These are phyloP conservation scores for Phalaenopsis hybrid DNA, from an alignment of 116 monocot genomes.

Conservation along the genomic window DNA sequence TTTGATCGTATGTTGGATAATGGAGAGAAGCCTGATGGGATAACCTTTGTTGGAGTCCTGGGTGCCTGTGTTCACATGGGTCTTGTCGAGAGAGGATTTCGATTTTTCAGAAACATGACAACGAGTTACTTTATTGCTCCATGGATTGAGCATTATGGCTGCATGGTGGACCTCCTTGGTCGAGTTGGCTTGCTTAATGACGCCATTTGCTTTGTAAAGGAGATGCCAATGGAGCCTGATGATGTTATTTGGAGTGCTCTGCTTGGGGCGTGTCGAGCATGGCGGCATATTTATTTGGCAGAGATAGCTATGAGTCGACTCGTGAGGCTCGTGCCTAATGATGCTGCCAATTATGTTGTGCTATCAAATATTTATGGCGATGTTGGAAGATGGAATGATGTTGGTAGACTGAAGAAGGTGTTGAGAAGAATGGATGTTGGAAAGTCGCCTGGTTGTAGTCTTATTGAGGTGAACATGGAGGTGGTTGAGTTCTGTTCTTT, in stretches of 20 bases:
- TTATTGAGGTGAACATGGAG: constrained; percentile 28
- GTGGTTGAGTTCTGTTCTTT: constrained; percentile 42
- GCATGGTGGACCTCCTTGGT: constrained; percentile 33
- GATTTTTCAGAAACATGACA: constrained; percentile 9
- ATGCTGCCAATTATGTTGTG: constrained; percentile 46
- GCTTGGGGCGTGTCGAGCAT: constrained; percentile 23
- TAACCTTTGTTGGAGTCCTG: constrained; percentile 15
- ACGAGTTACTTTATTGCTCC: constrained; percentile 6
- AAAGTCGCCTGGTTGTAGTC: constrained; percentile 49
- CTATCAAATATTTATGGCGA: constrained; percentile 49
- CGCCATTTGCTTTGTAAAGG: constrained; percentile 18
- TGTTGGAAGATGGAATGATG: constrained; percentile 35
- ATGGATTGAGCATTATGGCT: constrained; percentile 26
- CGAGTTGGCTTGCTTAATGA: constrained; percentile 20
- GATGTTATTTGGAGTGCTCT: constrained; percentile 45
- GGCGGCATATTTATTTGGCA: constrained; percentile 20
- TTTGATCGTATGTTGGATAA: constrained; percentile 15
- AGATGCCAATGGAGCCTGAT: constrained; percentile 35
- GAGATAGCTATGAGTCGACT: constrained; percentile 28
- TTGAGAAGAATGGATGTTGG: constrained; percentile 15
- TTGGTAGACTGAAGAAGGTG: constrained; percentile 25
- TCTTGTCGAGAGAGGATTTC: constrained; percentile 11
- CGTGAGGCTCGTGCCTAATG: constrained; percentile 30
- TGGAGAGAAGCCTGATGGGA: no score
- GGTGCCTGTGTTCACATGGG: constrained; percentile 20